A percentile compares a stretch with the other conserved stretches of the same genome.
Evolutionary conservation across 164 flowering plant species (phyloP).

Genomic region (Vitis amurensis): DNA sequence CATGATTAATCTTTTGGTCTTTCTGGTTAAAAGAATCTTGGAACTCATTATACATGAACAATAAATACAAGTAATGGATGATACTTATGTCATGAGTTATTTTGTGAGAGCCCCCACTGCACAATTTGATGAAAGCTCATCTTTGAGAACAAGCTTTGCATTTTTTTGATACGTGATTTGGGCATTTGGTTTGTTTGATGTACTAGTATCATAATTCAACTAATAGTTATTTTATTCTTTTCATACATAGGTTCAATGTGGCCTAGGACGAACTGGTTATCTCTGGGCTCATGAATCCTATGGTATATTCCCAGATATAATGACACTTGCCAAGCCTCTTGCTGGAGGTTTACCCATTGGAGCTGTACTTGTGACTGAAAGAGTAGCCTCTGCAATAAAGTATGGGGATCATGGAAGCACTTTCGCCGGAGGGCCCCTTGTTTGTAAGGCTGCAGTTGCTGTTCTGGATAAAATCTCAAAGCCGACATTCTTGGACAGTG

Average conservation of each 20-base stretch:
- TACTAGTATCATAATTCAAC: no score
- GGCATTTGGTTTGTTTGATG: no score
- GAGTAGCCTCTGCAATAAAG: constrained; percentile 63
- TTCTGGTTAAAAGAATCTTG: no score
- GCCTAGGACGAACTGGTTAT: constrained; percentile 78
- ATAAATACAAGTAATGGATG: no score
- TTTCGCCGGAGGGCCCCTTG: constrained; percentile 81
- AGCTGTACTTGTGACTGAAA: constrained; percentile 68
- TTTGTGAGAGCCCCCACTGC: no score
- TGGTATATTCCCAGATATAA: constrained; percentile 77
- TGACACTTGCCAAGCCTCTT: constrained; percentile 94
- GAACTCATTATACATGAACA: no score
- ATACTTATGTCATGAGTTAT: no score
- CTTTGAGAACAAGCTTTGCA: no score
- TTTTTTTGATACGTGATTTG: no score
- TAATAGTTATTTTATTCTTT: neutral
- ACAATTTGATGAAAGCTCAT: no score
- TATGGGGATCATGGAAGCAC: constrained; percentile 92
- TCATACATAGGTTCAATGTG: constrained; percentile 76
- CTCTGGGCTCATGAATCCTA: constrained; percentile 88
- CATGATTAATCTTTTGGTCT: no score
- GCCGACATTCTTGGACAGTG: constrained; percentile 62
- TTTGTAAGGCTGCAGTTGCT: constrained; percentile 65
- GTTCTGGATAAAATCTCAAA: constrained; percentile 69
- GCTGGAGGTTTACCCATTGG: constrained; percentile 96